phyloP scores from a whole-genome alignment of 495 filamentous ascomycete genomes.

The Xylaria curta region DNA sequence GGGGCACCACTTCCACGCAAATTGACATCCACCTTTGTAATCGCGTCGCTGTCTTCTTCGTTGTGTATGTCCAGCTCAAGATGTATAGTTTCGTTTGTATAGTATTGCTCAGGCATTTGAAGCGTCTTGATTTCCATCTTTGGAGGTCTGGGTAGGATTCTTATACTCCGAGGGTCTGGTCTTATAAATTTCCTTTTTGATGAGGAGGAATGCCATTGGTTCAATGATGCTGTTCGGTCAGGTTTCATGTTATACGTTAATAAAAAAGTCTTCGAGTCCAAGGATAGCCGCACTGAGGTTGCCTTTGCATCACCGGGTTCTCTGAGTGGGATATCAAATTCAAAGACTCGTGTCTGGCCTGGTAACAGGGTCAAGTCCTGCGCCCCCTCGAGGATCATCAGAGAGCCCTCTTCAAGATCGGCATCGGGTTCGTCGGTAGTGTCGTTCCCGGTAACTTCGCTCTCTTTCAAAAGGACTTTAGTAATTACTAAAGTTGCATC shows the following conservation, averaged over 20 bases:
- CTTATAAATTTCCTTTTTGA: slow-evolving; percentile 56
- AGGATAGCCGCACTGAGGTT: slow-evolving; percentile 64
- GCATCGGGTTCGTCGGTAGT: slow-evolving; percentile 31
- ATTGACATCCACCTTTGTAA: slow-evolving; percentile 69
- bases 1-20: slow-evolving; percentile 69
- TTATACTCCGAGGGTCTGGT: slow-evolving; percentile 58
- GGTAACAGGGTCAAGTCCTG: slow-evolving; percentile 73
- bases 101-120: slow-evolving; percentile 72
- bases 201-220: slow-evolving; percentile 62
- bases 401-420: slow-evolving; percentile 16
- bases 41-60: slow-evolving; percentile 80
- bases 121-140: slow-evolving; percentile 79
- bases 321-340: slow-evolving; percentile 73
- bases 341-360: slow-evolving; percentile 71
- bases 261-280: slow-evolving; percentile 71
- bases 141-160: slow-evolving; percentile 85
- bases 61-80: slow-evolving; percentile 77
- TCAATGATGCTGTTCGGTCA: slow-evolving; percentile 49
- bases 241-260: slow-evolving; percentile 67
- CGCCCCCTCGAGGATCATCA: slow-evolving; percentile 29
- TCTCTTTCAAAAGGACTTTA: slow-evolving; percentile 39
- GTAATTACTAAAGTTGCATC: slow-evolving; percentile 32
- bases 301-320: slow-evolving; percentile 80
- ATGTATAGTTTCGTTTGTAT: slow-evolving; percentile 75
- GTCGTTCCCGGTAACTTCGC: slow-evolving; percentile 25